Conservation (phyloP, 2,329 filamentous ascomycete genomes). For the Fusarium miscanthi region DNA sequence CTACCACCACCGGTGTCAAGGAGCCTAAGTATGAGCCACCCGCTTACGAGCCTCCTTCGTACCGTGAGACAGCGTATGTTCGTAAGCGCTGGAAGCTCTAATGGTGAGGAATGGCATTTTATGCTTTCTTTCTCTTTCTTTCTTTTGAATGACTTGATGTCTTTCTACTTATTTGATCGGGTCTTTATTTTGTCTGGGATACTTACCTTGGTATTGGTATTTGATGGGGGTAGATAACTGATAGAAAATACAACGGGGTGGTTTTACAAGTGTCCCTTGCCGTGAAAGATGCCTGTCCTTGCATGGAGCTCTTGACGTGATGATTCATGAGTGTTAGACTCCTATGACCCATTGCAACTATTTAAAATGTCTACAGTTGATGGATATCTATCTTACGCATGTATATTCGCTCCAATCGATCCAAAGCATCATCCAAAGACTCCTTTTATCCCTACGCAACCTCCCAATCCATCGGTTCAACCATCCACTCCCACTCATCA, state of each 20-base stretch:
- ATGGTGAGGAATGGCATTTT: neutral
- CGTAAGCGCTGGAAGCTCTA: slow-evolving; percentile 37
- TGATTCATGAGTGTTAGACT: neutral
- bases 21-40: slow-evolving; percentile 37
- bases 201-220: neutral
- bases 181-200: slow-evolving; percentile 12
- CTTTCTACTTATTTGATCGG: slow-evolving; percentile 14
- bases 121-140: slow-evolving; percentile 8
- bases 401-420: neutral
- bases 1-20: neutral
- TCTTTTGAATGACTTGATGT: slow-evolving; percentile 22
- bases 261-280: neutral
- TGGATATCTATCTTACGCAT: neutral
- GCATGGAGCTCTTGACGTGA: neutral
- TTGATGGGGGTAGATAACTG: slow-evolving; percentile 28
- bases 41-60: slow-evolving; percentile 40
- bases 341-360: neutral
- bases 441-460: slow-evolving; percentile 16
- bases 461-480: slow-evolving; percentile 55
- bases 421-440: neutral
- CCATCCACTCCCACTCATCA: slow-evolving; percentile 55
- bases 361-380: neutral
- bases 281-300: neutral
- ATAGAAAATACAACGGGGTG: slow-evolving; percentile 30
- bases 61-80: slow-evolving; percentile 36